A percentile compares a stretch with the other conserved stretches of the same genome.
Conservation (phyloP, 352 stramenopile species). For the Blastocystis sp. region DNA sequence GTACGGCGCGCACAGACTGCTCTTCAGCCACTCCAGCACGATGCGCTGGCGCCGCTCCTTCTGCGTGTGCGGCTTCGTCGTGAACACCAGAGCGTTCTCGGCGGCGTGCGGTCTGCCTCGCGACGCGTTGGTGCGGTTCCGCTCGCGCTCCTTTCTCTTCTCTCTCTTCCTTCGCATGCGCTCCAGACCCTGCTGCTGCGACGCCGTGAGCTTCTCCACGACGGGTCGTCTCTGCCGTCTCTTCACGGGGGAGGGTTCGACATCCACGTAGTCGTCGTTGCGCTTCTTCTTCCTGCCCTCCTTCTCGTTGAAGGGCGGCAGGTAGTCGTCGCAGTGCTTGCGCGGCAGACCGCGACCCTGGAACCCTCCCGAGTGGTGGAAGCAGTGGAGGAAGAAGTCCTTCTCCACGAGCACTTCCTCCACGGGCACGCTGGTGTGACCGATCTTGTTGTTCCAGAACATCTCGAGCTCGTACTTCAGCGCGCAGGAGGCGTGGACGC, state of each 20-base stretch:
- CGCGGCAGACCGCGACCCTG: constrained; percentile 28
- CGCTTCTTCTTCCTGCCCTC: not conserved
- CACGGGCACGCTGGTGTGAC: not conserved
- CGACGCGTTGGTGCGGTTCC: not conserved
- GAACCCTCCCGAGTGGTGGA: constrained; percentile 20
- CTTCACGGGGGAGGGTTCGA: not conserved
- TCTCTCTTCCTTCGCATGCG: constrained; percentile 36
- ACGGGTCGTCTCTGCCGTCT: not conserved
- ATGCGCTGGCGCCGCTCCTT: not conserved
- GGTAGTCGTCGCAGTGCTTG: constrained; percentile 12
- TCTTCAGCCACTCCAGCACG: constrained; percentile 22
- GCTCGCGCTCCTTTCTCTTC: not conserved
- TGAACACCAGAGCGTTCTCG: not conserved
- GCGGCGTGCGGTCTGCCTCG: not conserved
- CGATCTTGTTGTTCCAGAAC: constrained; percentile 73
- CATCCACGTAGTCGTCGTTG: not conserved
- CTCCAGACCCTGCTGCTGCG: constrained; percentile 29
- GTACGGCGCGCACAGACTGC: constrained; percentile 3
- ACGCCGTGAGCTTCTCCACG: not conserved
- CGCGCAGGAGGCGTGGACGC: constrained; percentile 43
- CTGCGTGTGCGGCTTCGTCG: constrained; percentile 8
- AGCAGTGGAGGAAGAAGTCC: constrained; percentile 67
- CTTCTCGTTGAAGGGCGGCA: constrained; percentile 28
- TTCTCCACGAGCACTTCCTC: constrained; percentile 47
- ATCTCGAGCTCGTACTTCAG: constrained; percentile 40